A percentile compares a stretch with the other conserved stretches of the same genome.
phyloP scores from a whole-genome alignment of 2,329 filamentous ascomycete genomes.

The Fusarium nematophilum region DNA sequence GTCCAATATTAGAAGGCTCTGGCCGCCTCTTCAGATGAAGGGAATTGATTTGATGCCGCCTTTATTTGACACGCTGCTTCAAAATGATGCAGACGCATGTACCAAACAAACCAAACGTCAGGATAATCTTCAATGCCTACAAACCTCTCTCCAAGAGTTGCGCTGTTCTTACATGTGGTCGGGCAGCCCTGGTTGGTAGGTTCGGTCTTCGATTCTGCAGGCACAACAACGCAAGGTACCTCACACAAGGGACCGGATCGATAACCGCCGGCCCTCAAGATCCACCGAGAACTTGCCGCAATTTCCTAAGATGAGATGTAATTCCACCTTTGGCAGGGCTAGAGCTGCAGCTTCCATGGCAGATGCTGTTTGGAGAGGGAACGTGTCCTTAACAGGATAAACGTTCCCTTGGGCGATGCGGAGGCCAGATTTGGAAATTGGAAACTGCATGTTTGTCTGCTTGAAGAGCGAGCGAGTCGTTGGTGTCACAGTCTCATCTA shows the following conservation, averaged over 20 bases:
- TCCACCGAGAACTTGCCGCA: slow-evolving; percentile 38
- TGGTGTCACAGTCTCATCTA: slow-evolving; percentile 25
- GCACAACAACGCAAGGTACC: not conserved
- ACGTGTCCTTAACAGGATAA: slow-evolving; percentile 30
- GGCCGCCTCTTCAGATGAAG: not conserved
- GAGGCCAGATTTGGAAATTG: slow-evolving; percentile 27
- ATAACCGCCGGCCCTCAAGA: slow-evolving; percentile 28
- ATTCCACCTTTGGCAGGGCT: slow-evolving; percentile 34
- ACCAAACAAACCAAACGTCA: slow-evolving; percentile 1
- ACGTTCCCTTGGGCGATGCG: not conserved
- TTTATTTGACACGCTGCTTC: slow-evolving; percentile 19
- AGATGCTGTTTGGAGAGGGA: slow-evolving; percentile 19
- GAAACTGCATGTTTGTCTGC: slow-evolving; percentile 24
- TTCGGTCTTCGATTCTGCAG: not conserved
- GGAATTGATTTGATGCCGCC: slow-evolving; percentile 4
- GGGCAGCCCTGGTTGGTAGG: slow-evolving; percentile 14
- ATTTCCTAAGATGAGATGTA: slow-evolving; percentile 47
- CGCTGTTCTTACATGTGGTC: not conserved
- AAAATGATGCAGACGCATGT: slow-evolving; percentile 14
- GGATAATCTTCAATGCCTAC: no score
- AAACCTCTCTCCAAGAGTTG: no score
- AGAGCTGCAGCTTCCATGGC: slow-evolving; percentile 19
- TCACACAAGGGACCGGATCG: slow-evolving; percentile 23
- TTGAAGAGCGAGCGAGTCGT: not conserved
- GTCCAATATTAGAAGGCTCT: slow-evolving; percentile 5